Conservation (phyloP, 768 basidiomycete species). For the Amanita rubescens region DNA sequence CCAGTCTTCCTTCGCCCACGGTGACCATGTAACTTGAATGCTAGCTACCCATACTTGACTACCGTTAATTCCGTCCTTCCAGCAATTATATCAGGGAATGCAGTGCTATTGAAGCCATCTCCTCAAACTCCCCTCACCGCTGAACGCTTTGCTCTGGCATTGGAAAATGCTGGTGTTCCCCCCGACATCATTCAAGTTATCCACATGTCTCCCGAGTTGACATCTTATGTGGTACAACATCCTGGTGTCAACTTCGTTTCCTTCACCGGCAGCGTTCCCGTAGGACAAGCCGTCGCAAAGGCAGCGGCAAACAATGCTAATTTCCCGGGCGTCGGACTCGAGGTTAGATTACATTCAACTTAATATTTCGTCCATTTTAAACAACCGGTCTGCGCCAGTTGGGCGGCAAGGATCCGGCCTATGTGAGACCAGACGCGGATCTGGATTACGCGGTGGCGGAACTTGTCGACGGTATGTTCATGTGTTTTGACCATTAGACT, state of each 20-base stretch:
- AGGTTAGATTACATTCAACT: constrained; percentile 37
- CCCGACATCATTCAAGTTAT: constrained; percentile 64
- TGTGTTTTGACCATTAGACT: no score
- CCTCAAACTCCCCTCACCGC: constrained; percentile 92
- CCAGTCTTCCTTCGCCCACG: neutral
- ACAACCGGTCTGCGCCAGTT: constrained; percentile 42
- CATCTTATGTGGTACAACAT: constrained; percentile 55
- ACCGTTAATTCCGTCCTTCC: constrained; percentile 91
- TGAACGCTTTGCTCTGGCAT: constrained; percentile 66
- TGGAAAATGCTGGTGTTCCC: constrained; percentile 75
- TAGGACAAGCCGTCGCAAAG: constrained; percentile 66
- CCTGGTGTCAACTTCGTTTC: constrained; percentile 70
- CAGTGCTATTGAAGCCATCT: constrained; percentile 90
- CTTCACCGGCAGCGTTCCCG: constrained; percentile 83
- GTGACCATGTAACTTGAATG: neutral
- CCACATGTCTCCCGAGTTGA: constrained; percentile 61
- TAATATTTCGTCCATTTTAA: neutral
- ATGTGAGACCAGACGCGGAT: constrained; percentile 84
- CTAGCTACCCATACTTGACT: constrained; percentile 83
- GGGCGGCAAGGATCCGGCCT: constrained; percentile 97
- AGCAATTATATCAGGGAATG: constrained; percentile 84
- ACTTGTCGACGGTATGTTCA: constrained; percentile 77
- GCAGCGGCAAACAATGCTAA: constrained; percentile 57
- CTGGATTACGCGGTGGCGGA: constrained; percentile 76
- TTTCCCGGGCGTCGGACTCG: constrained; percentile 85